Evolutionary conservation across 2,329 filamentous ascomycete genomes (phyloP).

Genomic region (Xylaria sp.): DNA sequence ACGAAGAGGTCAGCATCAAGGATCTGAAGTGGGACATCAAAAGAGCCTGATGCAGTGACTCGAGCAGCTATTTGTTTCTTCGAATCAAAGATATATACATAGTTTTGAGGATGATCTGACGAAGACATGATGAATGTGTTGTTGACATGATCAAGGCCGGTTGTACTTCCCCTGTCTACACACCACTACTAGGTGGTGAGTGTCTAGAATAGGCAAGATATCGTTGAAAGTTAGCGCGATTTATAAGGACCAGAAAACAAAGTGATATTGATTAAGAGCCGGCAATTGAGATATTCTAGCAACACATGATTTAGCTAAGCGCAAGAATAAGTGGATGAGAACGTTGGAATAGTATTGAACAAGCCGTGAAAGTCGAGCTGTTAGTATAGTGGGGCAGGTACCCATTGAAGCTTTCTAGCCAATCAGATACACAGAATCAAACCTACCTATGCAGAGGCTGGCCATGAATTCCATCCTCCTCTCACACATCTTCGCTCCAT

Average conservation of each 20-base stretch:
- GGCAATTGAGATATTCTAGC: too few relatives aligned
- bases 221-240: not conserved
- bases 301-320: too few relatives aligned
- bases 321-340: too few relatives aligned
- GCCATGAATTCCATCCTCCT: slow-evolving; percentile 8
- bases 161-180: not conserved
- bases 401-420: slow-evolving; percentile 15
- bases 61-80: not conserved
- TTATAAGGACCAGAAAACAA: not conserved
- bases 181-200: too few relatives aligned
- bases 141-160: not conserved
- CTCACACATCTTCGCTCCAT: slow-evolving; percentile 14
- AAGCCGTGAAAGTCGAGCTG: not conserved
- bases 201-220: not conserved
- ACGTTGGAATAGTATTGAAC: too few relatives aligned
- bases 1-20: slow-evolving; percentile 92
- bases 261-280: not conserved
- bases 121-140: not conserved
- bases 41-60: slow-evolving; percentile 64
- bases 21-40: slow-evolving; percentile 88
- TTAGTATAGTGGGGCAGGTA: slow-evolving; percentile 19
- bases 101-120: not conserved
- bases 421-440: slow-evolving; percentile 23
- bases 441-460: not conserved
- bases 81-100: not conserved